phyloP scores from a whole-genome alignment of 805 yeast genomes.

The Maudiozyma turicensis region DNA sequence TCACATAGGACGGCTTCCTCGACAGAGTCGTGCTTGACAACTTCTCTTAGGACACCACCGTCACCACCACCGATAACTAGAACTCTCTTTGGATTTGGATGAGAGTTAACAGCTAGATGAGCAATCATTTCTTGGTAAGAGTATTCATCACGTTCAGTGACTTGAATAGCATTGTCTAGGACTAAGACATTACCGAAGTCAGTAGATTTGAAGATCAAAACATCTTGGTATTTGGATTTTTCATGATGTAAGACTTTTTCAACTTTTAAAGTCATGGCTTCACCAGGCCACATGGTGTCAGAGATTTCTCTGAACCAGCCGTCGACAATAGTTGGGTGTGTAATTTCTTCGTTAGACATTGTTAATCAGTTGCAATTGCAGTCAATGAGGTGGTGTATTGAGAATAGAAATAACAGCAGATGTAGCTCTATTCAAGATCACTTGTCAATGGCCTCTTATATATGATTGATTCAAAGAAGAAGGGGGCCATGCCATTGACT shows the following conservation, averaged over 20 bases:
- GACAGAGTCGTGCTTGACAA: constrained; percentile 77
- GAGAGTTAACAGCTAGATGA: constrained; percentile 85
- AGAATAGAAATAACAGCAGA: too few species aligned
- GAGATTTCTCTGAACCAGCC: constrained; percentile 97
- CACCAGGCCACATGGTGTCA: constrained; percentile 98
- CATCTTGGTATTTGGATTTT: constrained; percentile 86
- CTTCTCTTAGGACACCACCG: constrained; percentile 95
- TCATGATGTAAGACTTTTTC: constrained; percentile 79
- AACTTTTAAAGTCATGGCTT: constrained; percentile 87
- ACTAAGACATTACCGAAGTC: constrained; percentile 94
- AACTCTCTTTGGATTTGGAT: constrained; percentile 89
- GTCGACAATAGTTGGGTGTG: constrained; percentile 40
- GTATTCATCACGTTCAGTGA: constrained; percentile 94
- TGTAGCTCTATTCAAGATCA: too few species aligned
- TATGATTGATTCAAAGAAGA: too few species aligned
- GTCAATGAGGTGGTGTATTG: too few species aligned
- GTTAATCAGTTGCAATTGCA: not conserved
- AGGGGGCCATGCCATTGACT: too few species aligned
- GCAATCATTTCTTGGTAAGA: constrained; percentile 98
- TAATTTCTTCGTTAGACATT: constrained; percentile 22
- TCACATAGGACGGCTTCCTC: constrained; percentile 90
- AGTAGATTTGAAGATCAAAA: constrained; percentile 83
- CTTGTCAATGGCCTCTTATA: too few species aligned
- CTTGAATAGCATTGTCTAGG: constrained; percentile 90
- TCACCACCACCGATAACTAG: constrained; percentile 98